These are phyloP conservation scores for Microstegium vimineum DNA, from an alignment of 176 grass and related monocot species.

Conservation along the genomic window DNA sequence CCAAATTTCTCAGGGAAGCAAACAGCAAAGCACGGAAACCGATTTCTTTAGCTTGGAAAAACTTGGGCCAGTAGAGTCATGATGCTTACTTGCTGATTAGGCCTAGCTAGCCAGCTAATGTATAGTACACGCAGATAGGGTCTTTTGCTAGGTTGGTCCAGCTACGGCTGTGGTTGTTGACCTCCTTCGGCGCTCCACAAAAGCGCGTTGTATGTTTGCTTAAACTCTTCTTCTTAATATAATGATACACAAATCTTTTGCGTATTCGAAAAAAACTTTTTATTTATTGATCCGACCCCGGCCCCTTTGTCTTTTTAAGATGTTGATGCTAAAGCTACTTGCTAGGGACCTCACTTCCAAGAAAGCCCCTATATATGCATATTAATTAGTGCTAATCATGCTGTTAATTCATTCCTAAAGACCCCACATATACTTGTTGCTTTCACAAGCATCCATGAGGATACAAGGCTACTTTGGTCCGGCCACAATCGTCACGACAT, in stretches of 20 bases:
- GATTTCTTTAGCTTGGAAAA: slow-evolving; percentile 31
- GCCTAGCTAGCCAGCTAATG: slow-evolving; percentile 21
- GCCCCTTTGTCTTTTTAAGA: slow-evolving; percentile 24
- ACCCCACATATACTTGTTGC: slow-evolving; percentile 9
- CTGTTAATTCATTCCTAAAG: slow-evolving; percentile 24
- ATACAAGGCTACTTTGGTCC: slow-evolving; percentile 20
- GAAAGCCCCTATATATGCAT: neutral
- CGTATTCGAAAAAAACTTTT: too few relatives aligned
- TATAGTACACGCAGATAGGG: neutral
- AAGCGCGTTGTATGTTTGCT: too few relatives aligned
- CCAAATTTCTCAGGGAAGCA: slow-evolving; percentile 37
- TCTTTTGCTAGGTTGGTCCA: too few relatives aligned
- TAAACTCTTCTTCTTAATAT: too few relatives aligned
- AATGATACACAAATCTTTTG: too few relatives aligned
- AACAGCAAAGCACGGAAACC: slow-evolving; percentile 26
- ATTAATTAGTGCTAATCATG: slow-evolving; percentile 24
- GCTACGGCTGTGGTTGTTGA: too few relatives aligned
- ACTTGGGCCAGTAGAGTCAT: slow-evolving; percentile 13
- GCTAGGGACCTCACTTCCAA: slow-evolving; percentile 16
- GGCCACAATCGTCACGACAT: neutral
- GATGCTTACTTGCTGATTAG: slow-evolving; percentile 34
- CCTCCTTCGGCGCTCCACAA: too few relatives aligned
- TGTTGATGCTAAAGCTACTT: slow-evolving; percentile 30
- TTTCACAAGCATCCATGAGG: slow-evolving; percentile 46
- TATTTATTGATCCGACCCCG: neutral